Conservation (phyloP, 768 basidiomycete species). For the Coprinopsis marcescibilis region DNA sequence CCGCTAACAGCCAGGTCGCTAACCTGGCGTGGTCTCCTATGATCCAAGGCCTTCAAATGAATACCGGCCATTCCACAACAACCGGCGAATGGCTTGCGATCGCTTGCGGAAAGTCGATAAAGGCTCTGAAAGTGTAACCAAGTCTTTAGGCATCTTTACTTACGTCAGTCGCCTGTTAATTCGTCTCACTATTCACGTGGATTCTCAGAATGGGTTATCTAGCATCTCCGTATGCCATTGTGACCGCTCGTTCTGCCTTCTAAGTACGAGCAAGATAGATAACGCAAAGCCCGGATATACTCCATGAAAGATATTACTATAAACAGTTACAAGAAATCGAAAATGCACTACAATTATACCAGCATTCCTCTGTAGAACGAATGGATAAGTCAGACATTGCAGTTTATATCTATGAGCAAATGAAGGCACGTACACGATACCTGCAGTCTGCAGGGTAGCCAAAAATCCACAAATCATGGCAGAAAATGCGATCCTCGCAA, state of each 20-base stretch:
- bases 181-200: too few species aligned
- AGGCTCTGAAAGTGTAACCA: constrained; percentile 68
- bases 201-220: too few species aligned
- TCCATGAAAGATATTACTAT: neutral
- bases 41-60: constrained; percentile 71
- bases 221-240: too few species aligned
- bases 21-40: constrained; percentile 87
- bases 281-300: neutral
- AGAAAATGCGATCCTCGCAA: constrained; percentile 62
- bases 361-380: constrained; percentile 37
- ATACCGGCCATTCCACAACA: constrained; percentile 64
- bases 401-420: neutral
- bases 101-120: constrained; percentile 76
- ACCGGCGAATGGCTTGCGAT: constrained; percentile 86
- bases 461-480: constrained; percentile 28
- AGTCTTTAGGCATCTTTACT: neutral
- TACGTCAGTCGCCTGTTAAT: too few species aligned
- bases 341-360: constrained; percentile 20
- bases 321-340: neutral
- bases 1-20: constrained; percentile 70
- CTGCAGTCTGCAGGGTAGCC: constrained; percentile 32
- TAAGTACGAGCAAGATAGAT: too few species aligned
- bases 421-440: constrained; percentile 27
- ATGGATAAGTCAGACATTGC: constrained; percentile 2
- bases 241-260: too few species aligned